These are phyloP conservation scores for Aurifilum marmelostoma DNA, from an alignment of 2,329 filamentous ascomycete species.

Conservation along the genomic window DNA sequence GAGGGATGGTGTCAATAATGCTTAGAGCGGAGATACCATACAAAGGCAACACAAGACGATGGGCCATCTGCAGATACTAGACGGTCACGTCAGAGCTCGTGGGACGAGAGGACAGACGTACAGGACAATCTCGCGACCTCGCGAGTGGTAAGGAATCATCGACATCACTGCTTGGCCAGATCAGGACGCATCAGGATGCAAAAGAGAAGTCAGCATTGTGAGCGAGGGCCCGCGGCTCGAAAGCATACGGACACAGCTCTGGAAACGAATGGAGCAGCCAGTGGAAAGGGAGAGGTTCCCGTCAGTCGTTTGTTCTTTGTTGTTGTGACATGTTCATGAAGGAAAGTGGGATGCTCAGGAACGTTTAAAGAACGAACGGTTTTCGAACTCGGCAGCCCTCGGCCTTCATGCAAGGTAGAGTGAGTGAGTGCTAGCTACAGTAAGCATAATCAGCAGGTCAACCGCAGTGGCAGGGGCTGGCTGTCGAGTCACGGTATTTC, in stretches of 20 bases:
- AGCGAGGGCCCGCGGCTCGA: not conserved
- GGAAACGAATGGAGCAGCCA: not conserved
- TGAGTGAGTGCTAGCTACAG: not conserved
- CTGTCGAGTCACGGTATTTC: not conserved
- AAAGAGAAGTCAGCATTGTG: constrained; percentile 18
- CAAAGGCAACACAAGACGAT: not conserved
- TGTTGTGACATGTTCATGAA: not conserved
- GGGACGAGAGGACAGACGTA: constrained; percentile 50
- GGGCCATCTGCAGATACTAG: not conserved
- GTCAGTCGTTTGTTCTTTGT: not conserved
- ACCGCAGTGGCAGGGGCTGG: not conserved
- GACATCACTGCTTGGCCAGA: constrained; percentile 50
- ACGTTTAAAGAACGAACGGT: not conserved
- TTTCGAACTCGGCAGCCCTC: not conserved
- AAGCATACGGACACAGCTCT: not conserved
- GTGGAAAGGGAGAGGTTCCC: not conserved
- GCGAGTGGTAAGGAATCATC: constrained; percentile 74
- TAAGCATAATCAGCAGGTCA: not conserved
- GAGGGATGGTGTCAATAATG: not conserved
- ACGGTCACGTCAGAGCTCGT: constrained; percentile 10
- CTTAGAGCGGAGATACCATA: no score
- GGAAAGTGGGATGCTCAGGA: constrained; percentile 3
- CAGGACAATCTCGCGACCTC: constrained; percentile 80
- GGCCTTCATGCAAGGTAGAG: not conserved
- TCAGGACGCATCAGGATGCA: constrained; percentile 25